These are phyloP conservation scores for Pseudogymnoascus sp. DNA, from an alignment of 2,329 filamentous ascomycete species.

Conservation along the genomic window DNA sequence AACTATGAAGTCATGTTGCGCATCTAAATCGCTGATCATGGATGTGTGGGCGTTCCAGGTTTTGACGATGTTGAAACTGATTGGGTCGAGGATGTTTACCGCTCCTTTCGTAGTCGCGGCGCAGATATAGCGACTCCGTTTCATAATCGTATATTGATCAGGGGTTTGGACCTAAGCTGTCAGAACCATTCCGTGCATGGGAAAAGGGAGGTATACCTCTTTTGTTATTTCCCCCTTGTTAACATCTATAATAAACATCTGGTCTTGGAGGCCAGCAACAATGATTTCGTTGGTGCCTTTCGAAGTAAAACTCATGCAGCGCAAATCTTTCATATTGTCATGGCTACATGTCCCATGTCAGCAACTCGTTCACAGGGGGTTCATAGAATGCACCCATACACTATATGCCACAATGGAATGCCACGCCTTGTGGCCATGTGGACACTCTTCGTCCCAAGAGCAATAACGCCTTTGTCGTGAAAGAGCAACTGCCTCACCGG, in stretches of 20 bases:
- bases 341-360: conserved; percentile 38
- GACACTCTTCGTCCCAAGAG: conserved; percentile 71
- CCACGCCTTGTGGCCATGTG: conserved; percentile 84
- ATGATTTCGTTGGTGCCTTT: conserved; percentile 76
- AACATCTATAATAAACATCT: conserved; percentile 70
- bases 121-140: conserved; percentile 81
- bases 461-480: conserved; percentile 82
- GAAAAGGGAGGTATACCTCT: conserved; percentile 37
- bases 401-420: conserved; percentile 79
- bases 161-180: conserved; percentile 55
- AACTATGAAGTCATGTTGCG: conserved; percentile 86
- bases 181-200: conserved; percentile 18
- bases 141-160: conserved; percentile 84
- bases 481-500: conserved; percentile 81
- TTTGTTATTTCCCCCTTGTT: conserved; percentile 64
- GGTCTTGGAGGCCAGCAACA: conserved; percentile 76
- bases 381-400: conserved; percentile 35
- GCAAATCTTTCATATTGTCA: conserved; percentile 73
- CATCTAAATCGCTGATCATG: conserved; percentile 93
- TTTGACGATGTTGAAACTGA: conserved; percentile 69
- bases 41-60: conserved; percentile 86
- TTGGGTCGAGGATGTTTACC: conserved; percentile 78
- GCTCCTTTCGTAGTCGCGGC: conserved; percentile 76
- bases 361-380: conserved; percentile 9
- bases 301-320: conserved; percentile 92